A percentile compares a stretch with the other conserved stretches of the same genome.
phyloP scores from a whole-genome alignment of 805 yeast species.

The Candida awuae region DNA sequence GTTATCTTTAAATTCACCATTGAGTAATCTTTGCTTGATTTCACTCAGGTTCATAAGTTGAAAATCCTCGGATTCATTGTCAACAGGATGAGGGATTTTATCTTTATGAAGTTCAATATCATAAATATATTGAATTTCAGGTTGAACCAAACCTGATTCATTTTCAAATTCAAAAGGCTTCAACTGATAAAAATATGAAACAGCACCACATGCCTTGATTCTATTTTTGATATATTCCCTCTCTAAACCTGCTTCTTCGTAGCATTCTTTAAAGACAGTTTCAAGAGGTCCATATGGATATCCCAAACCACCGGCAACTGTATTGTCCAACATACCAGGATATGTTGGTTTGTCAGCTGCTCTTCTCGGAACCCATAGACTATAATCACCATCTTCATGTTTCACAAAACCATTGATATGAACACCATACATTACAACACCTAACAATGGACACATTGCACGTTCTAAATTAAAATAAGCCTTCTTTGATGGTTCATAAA shows the following conservation, averaged over 20 bases:
- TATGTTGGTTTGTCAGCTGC: constrained; percentile 73
- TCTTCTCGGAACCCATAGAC: constrained; percentile 81
- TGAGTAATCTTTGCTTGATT: constrained; percentile 39
- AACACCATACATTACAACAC: constrained; percentile 84
- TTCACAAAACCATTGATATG: constrained; percentile 73
- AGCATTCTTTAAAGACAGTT: constrained; percentile 77
- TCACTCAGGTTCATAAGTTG: constrained; percentile 52
- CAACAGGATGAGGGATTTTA: constrained; percentile 49
- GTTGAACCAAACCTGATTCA: constrained; percentile 63
- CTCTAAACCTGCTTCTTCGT: constrained; percentile 82
- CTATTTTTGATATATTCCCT: constrained; percentile 40
- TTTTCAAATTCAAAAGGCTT: constrained; percentile 25
- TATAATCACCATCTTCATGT: constrained; percentile 33
- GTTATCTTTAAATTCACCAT: constrained; percentile 79
- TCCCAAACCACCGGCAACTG: constrained; percentile 93
- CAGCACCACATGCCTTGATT: constrained; percentile 49
- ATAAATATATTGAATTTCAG: constrained; percentile 77
- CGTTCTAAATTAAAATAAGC: constrained; percentile 74
- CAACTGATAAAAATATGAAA: constrained; percentile 54
- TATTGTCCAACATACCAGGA: constrained; percentile 87
- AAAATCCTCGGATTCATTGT: constrained; percentile 73
- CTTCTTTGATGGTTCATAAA: constrained; percentile 45
- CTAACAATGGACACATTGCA: constrained; percentile 71
- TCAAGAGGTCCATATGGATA: constrained; percentile 67
- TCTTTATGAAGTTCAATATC: constrained; percentile 53